These are phyloP conservation scores for Kwoniella sp. DNA, from an alignment of 768 basidiomycete genomes.

Conservation along the genomic window DNA sequence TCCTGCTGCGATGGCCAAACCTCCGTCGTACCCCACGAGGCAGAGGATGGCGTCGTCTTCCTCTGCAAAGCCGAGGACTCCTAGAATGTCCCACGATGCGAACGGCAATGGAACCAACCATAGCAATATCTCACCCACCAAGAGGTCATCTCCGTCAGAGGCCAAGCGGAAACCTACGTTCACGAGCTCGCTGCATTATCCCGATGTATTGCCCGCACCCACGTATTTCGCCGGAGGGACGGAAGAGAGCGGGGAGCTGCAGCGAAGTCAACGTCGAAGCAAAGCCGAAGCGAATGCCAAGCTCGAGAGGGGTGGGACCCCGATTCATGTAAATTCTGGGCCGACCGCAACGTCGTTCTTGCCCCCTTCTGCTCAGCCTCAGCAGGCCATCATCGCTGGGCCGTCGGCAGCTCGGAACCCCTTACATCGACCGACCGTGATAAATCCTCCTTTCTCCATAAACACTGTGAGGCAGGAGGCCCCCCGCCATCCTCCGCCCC, in stretches of 20 bases:
- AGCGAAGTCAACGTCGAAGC: constrained; percentile 43
- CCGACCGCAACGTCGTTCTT: constrained; percentile 41
- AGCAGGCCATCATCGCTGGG: constrained; percentile 18
- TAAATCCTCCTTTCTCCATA: constrained; percentile 46
- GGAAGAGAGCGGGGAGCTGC: constrained; percentile 35
- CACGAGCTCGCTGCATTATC: constrained; percentile 39
- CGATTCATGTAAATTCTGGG: constrained; percentile 22
- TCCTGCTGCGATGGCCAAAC: not conserved
- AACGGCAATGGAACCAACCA: not conserved
- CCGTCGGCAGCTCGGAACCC: constrained; percentile 46
- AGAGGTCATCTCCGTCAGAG: constrained; percentile 13
- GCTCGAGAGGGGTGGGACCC: constrained; percentile 38
- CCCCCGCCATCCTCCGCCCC: constrained; percentile 41
- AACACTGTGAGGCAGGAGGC: constrained; percentile 41
- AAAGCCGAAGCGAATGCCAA: constrained; percentile 49
- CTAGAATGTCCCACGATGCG: too few species aligned
- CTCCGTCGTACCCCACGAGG: not conserved
- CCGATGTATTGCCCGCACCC: constrained; percentile 33
- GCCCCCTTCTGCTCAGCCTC: constrained; percentile 26
- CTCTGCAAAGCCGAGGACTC: not conserved
- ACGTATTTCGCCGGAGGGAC: constrained; percentile 13
- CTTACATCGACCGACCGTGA: constrained; percentile 32
- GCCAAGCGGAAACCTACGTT: constrained; percentile 33
- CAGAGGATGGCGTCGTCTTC: constrained; percentile 6
- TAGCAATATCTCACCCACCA: not conserved